Base-by-base conservation (phyloP, 73 alveolate genomes). In the Paramecium primaurelia region DNA sequence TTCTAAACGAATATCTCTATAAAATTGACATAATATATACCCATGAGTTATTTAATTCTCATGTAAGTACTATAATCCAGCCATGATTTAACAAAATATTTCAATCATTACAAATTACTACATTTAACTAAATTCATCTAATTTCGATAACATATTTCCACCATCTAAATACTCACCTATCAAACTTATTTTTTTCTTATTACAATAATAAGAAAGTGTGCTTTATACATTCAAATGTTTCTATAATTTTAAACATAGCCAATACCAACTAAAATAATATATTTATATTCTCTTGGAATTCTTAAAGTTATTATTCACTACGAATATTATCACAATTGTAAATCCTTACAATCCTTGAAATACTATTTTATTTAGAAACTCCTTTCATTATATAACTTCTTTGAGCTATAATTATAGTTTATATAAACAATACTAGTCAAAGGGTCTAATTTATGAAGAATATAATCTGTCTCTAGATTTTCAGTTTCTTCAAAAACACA, bases 51-150 rank as follows among this genome's bases (percentile, higher is more conserved):
- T 25, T 26, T 47, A 11, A 45, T 80, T 44, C 42, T 80, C 47
- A 49, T 80, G 91, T 45, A 80, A 28, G 26, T 80, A 47, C 20
- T 80, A 7, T 22, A 80, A 28, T 10, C 77, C 91, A 45, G 91
- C 91, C 47, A 80, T 44, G 4, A 80, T 42, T 49, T 80, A 80
- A 45, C 47, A 47, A 45, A 80, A 80, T 80, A 80, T 44, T 44
- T 49, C 75, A 10, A 42, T 22, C 58, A 80, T 44, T 20, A 28
- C 91, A 80, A 12, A 25, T 80, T 80, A 47, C 1, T 22, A 14
- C 73, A 42, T 6, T 7, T 40, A 26, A 28, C 64, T 26, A 32
- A 80, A 42, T 80, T 4, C 32, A 44, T 80, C 91, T n/a, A 80
- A 45, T 42, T 12, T 34, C 7, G 1, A 11, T 2, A 80, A 26